Evolutionary conservation across 768 basidiomycete genomes (phyloP).

Genomic region (Sarcodon aspratus): DNA sequence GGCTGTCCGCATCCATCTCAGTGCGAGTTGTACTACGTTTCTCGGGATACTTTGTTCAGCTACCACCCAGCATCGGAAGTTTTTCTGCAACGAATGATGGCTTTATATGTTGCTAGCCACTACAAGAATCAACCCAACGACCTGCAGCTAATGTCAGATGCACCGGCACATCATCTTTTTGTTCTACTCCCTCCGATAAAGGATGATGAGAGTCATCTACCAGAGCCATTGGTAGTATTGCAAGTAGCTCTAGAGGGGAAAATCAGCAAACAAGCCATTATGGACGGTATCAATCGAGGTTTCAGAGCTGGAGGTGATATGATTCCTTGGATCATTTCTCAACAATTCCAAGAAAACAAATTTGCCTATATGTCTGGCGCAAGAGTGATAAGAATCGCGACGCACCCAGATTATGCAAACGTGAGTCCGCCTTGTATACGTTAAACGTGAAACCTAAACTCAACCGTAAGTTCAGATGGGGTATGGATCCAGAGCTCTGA

Average conservation of each 20-base stretch:
- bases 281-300: conserved; percentile 80
- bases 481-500: conserved; percentile 83
- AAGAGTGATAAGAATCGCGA: conserved; percentile 85
- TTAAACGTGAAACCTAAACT: neutral
- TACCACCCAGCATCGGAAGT: conserved; percentile 96
- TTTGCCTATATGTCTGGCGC: conserved; percentile 90
- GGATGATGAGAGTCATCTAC: conserved; percentile 82
- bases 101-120: conserved; percentile 92
- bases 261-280: conserved; percentile 73
- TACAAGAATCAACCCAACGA: conserved; percentile 99
- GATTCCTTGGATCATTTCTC: conserved; percentile 94
- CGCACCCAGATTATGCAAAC: conserved; percentile 89
- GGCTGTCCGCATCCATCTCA: conserved; percentile 92
- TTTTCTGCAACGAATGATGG: conserved; percentile 98
- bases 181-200: conserved; percentile 89
- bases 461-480: conserved; percentile 67
- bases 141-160: conserved; percentile 93
- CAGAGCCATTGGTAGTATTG: conserved; percentile 90
- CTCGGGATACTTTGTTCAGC: conserved; percentile 91
- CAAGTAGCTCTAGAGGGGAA: conserved; percentile 95
- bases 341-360: conserved; percentile 92
- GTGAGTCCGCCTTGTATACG: conserved; percentile 33
- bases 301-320: conserved; percentile 87
- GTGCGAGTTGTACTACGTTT: conserved; percentile 94
- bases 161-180: conserved; percentile 94